Base-by-base conservation (phyloP, 2,329 filamentous ascomycete genomes). In the Trichoderma simmonsii region DNA sequence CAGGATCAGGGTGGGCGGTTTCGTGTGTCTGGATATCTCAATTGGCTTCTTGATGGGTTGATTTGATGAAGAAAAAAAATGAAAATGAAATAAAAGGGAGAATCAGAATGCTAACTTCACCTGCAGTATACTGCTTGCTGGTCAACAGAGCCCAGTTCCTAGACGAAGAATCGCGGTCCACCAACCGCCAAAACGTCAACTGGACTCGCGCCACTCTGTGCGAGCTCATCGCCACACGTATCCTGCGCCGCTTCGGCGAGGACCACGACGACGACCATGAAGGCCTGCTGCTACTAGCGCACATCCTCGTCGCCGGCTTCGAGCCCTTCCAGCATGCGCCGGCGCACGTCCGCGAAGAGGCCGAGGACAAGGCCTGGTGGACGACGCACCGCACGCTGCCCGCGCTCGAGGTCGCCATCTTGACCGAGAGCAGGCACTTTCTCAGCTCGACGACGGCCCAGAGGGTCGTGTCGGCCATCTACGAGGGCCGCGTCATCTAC, bases 261-360 rank as follows among this genome's bases (percentile, higher is more conserved):
- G 91, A 94, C 76, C 90, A 93, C 72, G 88, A 90, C 15, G 57
- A 30, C n/a, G 65, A 36, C 6, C 85, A 89, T 0, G 86, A 90
- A 30, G 92, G 93, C 1, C 85, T 96, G 14, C 84, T 96, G 5
- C 84, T 93, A 26, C 85, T 96, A 6, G 90, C 93, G 6, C 92
- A 95, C 76, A 91, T 96, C 36, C 87, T 96, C 24, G 92, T 97
- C 15, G 92, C 93, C 18, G 92, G 92, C 15, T 96, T 97, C 77
- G 91, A 94, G 77, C 93, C 93, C 1, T 96, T 96, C 76, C 93
- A 96, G 81, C 93, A 93, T 75, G 93, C 93, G 0, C 93, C 93
- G 0, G 82, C 86, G 1, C 87, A 92, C 70, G 86, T 95, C 54
- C 85, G 88, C 43, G 83, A 85, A 18, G 86, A 92, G 75, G 89